A percentile compares a stretch with the other conserved stretches of the same genome.
phyloP scores from a whole-genome alignment of 2,329 filamentous ascomycete genomes.

The Aspergillus sp. region DNA sequence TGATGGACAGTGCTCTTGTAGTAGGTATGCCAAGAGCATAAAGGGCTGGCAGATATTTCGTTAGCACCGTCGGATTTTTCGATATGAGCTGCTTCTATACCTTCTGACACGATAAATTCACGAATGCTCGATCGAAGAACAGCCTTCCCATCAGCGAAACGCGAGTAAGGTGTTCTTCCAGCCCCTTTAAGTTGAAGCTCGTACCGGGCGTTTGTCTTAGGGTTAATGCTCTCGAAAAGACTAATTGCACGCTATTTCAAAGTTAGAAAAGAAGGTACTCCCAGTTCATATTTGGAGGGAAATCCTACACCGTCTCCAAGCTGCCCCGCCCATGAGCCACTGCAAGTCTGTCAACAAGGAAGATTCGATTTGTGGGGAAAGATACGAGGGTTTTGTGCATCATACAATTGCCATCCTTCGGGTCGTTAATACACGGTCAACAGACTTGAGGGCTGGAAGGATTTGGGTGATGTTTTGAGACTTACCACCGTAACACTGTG shows the following conservation, averaged over 20 bases:
- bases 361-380: background rate
- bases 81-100: conserved; percentile 25
- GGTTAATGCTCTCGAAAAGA: conserved; percentile 82
- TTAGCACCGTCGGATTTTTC: conserved; percentile 1
- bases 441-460: background rate
- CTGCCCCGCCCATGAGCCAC: conserved; percentile 89
- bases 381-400: conserved; percentile 3
- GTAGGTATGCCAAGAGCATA: conserved; percentile 81
- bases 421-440: conserved; percentile 11
- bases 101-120: conserved; percentile 90
- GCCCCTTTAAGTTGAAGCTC: conserved; percentile 95
- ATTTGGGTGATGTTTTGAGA: conserved; percentile 44
- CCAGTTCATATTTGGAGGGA: background rate
- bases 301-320: conserved; percentile 70
- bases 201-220: conserved; percentile 65
- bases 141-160: conserved; percentile 93
- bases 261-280: background rate
- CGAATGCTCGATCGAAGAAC: conserved; percentile 88
- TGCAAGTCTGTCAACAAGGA: conserved; percentile 37
- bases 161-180: conserved; percentile 86
- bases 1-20: conserved; percentile 80
- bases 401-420: conserved; percentile 48
- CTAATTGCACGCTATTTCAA: conserved; percentile 68
- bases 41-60: conserved; percentile 43
- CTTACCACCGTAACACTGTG: conserved; percentile 87